Base-by-base conservation (phyloP, 2,329 filamentous ascomycete species). In the Epichloe brachyelytri region DNA sequence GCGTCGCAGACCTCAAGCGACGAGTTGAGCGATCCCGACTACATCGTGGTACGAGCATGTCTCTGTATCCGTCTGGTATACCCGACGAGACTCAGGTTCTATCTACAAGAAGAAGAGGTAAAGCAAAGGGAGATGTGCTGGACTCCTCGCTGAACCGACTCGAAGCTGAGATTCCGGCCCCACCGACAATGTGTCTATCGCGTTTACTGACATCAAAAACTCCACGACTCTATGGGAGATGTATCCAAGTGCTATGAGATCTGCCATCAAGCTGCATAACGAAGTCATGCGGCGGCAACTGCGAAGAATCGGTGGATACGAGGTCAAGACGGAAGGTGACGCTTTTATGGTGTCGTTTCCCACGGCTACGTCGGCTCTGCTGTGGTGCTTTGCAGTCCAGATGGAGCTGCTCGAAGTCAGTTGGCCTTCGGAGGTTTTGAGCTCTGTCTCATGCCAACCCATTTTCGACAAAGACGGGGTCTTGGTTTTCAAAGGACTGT, bases 311-410 rank as follows among this genome's bases (percentile, higher is more conserved):
- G 93, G 93, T 62, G 93, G 93, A 1, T 98, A 96, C 63, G 93
- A 98, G 70, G 93, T 98, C 67, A 98, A 98, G 76, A 98, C 93
- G 17, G 93, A 98, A 87, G 93, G 93, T 58, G 93, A 98, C 69
- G 93, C 93, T 8, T 98, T 98, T 63, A 97, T 98, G 90, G 93
- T 98, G 34, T 95, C 91, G 10, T 98, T 98, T 68, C 88, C 90
- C 2, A 97, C 93, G 0, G 89, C 93, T 2, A 97, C 93, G 1
- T 93, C 90, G 8, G 93, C 93, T 5, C 71, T 98, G 46, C 76
- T 98, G 7, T 98, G 93, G 93, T 94, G 86, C 60, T 98, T 98
- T 69, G 88, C 89, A 20, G 90, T 96, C 30, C 93, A 98, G 66
- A 84, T 83, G 57, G 79, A 85, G 61, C 79, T 98, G 4, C 78